Conservation (phyloP, 108 stramenopile genomes). For the Pseudonitzschia multiseries region DNA sequence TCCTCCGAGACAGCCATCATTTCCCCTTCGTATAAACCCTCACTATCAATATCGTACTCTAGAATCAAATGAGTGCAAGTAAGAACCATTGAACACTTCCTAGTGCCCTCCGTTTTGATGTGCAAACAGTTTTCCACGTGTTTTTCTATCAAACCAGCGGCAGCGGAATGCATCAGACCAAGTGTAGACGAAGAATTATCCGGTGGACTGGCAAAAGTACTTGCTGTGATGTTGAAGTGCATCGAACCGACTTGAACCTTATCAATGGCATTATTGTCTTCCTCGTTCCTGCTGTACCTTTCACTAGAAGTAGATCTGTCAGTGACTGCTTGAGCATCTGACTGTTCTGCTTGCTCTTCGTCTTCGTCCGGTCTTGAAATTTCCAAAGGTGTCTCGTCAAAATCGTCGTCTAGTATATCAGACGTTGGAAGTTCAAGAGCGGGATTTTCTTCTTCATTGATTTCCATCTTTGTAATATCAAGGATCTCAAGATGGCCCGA, state of each 20-base stretch:
- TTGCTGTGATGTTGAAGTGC: conserved; percentile 49
- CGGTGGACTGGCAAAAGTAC: conserved; percentile 49
- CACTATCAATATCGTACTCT: conserved; percentile 76
- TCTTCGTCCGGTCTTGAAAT: conserved; percentile 24
- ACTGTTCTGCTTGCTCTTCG: neutral
- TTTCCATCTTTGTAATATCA: conserved; percentile 85
- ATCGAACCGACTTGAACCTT: conserved; percentile 30
- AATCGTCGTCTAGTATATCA: conserved; percentile 34
- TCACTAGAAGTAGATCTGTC: conserved; percentile 15
- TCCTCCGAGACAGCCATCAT: conserved; percentile 59
- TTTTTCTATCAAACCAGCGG: conserved; percentile 71
- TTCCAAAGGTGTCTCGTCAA: conserved; percentile 33
- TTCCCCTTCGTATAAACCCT: conserved; percentile 81
- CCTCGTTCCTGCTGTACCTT: conserved; percentile 17
- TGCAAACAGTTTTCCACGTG: conserved; percentile 82
- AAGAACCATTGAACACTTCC: conserved; percentile 73
- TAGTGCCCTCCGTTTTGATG: conserved; percentile 74
- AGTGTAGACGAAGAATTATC: conserved; percentile 59
- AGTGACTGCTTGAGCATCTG: neutral
- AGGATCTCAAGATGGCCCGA: conserved; percentile 70
- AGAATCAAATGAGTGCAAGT: conserved; percentile 85
- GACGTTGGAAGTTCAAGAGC: conserved; percentile 18
- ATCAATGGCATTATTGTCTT: conserved; percentile 13
- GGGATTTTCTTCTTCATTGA: conserved; percentile 50
- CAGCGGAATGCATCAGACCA: conserved; percentile 73